Evolutionary conservation across 345 rosid species (phyloP).

Genomic region (Melaleuca quinquenervia): DNA sequence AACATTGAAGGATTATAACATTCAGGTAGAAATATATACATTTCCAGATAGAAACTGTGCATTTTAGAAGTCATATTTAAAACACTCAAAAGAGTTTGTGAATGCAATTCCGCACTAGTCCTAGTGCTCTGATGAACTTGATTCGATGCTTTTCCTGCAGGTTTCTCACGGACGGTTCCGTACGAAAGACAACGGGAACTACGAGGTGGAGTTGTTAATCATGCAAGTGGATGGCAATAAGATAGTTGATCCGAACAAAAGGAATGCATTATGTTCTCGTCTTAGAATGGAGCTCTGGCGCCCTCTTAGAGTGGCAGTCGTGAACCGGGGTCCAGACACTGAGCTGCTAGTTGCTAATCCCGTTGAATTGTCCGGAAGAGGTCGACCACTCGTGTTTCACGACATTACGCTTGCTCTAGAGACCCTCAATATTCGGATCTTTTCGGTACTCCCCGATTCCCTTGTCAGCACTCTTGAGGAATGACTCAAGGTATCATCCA

Average conservation of each 20-base stretch:
- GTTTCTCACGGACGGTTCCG: constrained; percentile 54
- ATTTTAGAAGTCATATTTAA: background rate
- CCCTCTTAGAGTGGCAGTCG: constrained; percentile 76
- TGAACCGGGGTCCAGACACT: constrained; percentile 85
- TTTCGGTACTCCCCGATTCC: constrained; percentile 41
- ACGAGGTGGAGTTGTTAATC: constrained; percentile 51
- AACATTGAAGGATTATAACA: constrained; percentile 55
- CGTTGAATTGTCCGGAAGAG: constrained; percentile 86
- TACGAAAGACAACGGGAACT: constrained; percentile 24
- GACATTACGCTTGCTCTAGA: constrained; percentile 83
- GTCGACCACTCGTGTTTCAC: constrained; percentile 84
- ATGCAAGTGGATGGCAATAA: constrained; percentile 59
- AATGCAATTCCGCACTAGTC: background rate
- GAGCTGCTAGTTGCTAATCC: constrained; percentile 89
- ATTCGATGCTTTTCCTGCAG: constrained; percentile 8
- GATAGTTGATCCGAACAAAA: constrained; percentile 62
- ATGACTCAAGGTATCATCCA: background rate
- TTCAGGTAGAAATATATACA: constrained; percentile 26
- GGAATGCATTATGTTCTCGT: constrained; percentile 46
- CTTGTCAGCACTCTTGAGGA: background rate
- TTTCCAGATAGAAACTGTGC: background rate
- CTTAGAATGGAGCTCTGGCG: constrained; percentile 54
- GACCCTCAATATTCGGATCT: constrained; percentile 68
- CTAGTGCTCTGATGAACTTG: background rate
- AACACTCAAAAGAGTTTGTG: background rate